Base-by-base conservation (phyloP, 371 early-diverging fungal species). In the Coemansia sp. region DNA sequence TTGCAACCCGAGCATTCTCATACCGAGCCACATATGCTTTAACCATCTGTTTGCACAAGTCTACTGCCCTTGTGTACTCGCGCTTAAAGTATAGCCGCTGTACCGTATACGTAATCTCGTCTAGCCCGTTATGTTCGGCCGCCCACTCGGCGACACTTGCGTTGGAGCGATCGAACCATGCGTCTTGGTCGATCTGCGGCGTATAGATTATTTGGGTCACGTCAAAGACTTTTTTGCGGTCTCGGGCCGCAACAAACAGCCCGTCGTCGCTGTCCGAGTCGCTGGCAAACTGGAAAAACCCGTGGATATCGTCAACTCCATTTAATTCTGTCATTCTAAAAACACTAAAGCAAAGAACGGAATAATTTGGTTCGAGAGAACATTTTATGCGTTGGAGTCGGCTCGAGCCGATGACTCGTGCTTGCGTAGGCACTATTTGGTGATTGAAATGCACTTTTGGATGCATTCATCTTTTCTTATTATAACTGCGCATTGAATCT, bases 281-380 rank as follows among this genome's bases (percentile, higher is more conserved):
- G 13, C 61, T 55, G n/a, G 69, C 77, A 55, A 76, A 76, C 60
- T 76, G 77, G 36, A 76, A 76, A 49, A 76, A 76, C 9, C 77
- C 77, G 32, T 76, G 77, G 2, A 48, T 29, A 11, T 73, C 73
- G 48, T 73, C 74, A 7, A 76, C 8, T 15, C 39, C 70, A 46
- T 61, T 12, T 11, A 23, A 15, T 9, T 56, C 59, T 5, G 44
- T 8, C 36, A 44, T 24, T 24, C 8, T n/a, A 8, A 8, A 39
- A n/a, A 21, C 24, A 23, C 8, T 17, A 40, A 54, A 54, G n/a
- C 26, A 60, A 66, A 41, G 19, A 5, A 39, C 7, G 8, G 19
- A 21, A 49, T 19, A 2, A n/a, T 17, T 21, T 21, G 49, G 49
- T 19, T 49, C 21, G 21, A 8, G 21, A 5, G 4, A 15, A 32